Conservation (phyloP, 2,329 filamentous ascomycete species). For the Apiospora arundinis region DNA sequence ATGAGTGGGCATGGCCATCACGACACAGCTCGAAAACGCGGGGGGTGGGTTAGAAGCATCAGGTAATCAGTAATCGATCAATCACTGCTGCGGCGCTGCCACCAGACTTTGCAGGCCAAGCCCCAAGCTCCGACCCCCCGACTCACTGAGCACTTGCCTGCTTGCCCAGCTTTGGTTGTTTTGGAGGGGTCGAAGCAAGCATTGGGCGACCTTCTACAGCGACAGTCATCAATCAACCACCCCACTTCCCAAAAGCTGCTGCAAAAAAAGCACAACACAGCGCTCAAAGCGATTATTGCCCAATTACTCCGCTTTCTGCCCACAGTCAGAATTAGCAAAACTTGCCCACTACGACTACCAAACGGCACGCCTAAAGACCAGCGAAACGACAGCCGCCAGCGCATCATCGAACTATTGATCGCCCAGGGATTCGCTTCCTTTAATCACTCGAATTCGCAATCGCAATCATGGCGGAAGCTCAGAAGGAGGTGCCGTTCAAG, state of each 20-base stretch:
- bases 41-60: background rate
- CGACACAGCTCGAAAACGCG: conserved; percentile 8
- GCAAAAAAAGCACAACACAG: conserved; percentile 10
- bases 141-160: no score
- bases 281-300: background rate
- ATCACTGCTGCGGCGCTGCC: background rate
- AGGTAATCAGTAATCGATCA: background rate
- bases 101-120: background rate
- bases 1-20: conserved; percentile 12
- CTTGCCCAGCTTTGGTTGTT: no score
- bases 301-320: conserved; percentile 21
- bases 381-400: conserved; percentile 17
- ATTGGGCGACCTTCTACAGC: no score
- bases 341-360: conserved; percentile 19
- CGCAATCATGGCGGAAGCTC: conserved; percentile 62
- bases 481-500: conserved; percentile 76
- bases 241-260: conserved; percentile 12
- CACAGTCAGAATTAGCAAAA: conserved; percentile 22
- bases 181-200: conserved; percentile 1
- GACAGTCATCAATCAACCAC: background rate
- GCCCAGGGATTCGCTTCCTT: conserved; percentile 2
- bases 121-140: background rate
- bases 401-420: conserved; percentile 17
- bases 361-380: conserved; percentile 8
- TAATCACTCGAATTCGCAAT: conserved; percentile 31